phyloP scores from a whole-genome alignment of 2,329 filamentous ascomycete genomes.

The Camillea tinctor region DNA sequence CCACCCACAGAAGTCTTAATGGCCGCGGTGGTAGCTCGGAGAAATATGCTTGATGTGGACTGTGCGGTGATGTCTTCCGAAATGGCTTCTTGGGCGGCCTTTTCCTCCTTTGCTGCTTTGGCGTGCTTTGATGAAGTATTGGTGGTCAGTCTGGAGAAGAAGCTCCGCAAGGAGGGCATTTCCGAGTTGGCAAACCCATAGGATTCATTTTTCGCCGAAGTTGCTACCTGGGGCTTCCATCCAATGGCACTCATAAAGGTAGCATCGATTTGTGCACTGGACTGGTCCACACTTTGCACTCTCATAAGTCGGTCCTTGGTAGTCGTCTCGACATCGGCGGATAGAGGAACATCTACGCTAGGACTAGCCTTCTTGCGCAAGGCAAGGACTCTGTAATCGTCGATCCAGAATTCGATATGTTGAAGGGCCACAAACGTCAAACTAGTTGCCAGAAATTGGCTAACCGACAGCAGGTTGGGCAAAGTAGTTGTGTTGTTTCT shows the following conservation, averaged over 20 bases:
- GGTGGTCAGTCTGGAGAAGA: slow-evolving; percentile 76
- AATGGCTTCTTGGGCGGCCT: slow-evolving; percentile 59
- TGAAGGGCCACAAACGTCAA: slow-evolving; percentile 92
- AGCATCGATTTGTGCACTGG: slow-evolving; percentile 90
- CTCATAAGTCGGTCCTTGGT: slow-evolving; percentile 90
- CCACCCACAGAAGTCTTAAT: slow-evolving; percentile 73
- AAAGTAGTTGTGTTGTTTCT: slow-evolving; percentile 83
- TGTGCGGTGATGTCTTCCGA: slow-evolving; percentile 69
- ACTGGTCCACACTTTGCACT: slow-evolving; percentile 74
- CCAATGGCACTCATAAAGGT: slow-evolving; percentile 84
- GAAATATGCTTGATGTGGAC: slow-evolving; percentile 78
- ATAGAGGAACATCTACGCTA: slow-evolving; percentile 68
- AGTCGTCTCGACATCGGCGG: slow-evolving; percentile 74
- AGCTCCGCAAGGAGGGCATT: slow-evolving; percentile 67
- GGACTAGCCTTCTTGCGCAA: slow-evolving; percentile 85
- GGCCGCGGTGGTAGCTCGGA: slow-evolving; percentile 81
- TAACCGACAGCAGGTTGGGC: slow-evolving; percentile 80
- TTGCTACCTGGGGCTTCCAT: slow-evolving; percentile 64
- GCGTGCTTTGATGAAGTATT: slow-evolving; percentile 47
- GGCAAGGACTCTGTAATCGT: slow-evolving; percentile 77
- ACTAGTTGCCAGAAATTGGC: slow-evolving; percentile 91
- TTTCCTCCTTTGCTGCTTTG: slow-evolving; percentile 62
- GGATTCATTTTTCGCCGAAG: slow-evolving; percentile 45
- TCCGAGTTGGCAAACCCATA: slow-evolving; percentile 51
- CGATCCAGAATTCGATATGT: slow-evolving; percentile 84